These are phyloP conservation scores for Colletotrichum sp. DNA, from an alignment of 2,329 filamentous ascomycete species.

Conservation along the genomic window DNA sequence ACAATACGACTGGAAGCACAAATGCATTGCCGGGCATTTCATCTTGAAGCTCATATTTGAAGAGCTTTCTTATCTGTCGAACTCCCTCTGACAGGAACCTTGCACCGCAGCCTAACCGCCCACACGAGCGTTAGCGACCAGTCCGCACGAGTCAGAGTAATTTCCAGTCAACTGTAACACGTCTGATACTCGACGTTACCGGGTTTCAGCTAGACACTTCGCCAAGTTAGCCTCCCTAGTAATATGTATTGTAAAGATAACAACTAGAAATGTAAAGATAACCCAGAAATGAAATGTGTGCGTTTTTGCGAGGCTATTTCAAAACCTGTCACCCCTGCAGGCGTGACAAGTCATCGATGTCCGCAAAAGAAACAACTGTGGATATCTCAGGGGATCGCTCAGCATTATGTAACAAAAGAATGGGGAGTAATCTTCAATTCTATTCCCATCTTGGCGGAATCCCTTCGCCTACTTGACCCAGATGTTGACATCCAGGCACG, in stretches of 20 bases:
- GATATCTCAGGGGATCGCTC: background rate
- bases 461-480: background rate
- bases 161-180: background rate
- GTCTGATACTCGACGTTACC: background rate
- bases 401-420: background rate
- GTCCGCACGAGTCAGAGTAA: background rate
- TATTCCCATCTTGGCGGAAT: background rate
- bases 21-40: background rate
- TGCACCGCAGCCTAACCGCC: accelerated
- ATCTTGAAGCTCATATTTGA: background rate
- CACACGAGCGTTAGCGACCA: background rate
- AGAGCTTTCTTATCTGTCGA: background rate
- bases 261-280: background rate
- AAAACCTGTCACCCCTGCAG: background rate
- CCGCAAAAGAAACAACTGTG: background rate
- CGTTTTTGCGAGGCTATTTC: background rate
- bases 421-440: background rate
- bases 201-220: background rate
- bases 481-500: accelerated
- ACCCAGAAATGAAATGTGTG: background rate
- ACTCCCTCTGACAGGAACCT: background rate
- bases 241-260: background rate
- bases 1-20: background rate
- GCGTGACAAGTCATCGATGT: background rate
- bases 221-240: background rate